A percentile compares a stretch with the other conserved stretches of the same genome.
These are phyloP conservation scores for Cryphonectria carpinicola DNA, from an alignment of 2,329 filamentous ascomycete species.

Conservation along the genomic window DNA sequence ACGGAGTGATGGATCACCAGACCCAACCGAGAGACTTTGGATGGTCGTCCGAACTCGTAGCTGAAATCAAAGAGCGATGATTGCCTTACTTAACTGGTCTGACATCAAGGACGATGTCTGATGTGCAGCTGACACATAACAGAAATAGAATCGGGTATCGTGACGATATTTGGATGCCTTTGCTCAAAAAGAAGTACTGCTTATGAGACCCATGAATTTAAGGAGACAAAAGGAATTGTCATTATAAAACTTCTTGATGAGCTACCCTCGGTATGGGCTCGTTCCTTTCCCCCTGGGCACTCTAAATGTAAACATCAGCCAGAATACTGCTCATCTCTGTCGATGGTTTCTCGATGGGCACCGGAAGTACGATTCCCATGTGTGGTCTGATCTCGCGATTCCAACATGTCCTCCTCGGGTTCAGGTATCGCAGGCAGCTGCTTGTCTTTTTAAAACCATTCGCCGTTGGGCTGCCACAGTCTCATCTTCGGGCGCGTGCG, in stretches of 20 bases:
- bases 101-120: background rate
- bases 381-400: background rate
- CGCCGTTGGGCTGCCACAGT: background rate
- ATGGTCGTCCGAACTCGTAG: background rate
- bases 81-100: background rate
- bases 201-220: background rate
- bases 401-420: background rate
- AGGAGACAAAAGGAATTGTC: background rate
- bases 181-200: background rate
- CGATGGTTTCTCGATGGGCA: background rate
- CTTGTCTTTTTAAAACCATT: too few relatives aligned
- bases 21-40: background rate
- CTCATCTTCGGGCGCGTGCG: background rate
- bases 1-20: background rate
- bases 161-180: background rate
- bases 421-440: background rate
- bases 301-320: background rate
- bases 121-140: background rate
- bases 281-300: background rate
- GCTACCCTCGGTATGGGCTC: background rate
- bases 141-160: background rate
- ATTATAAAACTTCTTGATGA: background rate
- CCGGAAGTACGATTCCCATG: background rate
- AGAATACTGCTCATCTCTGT: background rate
- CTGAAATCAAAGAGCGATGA: background rate